phyloP scores from a whole-genome alignment of 2,329 filamentous ascomycete species.

The Ophioceras dolichostomum region DNA sequence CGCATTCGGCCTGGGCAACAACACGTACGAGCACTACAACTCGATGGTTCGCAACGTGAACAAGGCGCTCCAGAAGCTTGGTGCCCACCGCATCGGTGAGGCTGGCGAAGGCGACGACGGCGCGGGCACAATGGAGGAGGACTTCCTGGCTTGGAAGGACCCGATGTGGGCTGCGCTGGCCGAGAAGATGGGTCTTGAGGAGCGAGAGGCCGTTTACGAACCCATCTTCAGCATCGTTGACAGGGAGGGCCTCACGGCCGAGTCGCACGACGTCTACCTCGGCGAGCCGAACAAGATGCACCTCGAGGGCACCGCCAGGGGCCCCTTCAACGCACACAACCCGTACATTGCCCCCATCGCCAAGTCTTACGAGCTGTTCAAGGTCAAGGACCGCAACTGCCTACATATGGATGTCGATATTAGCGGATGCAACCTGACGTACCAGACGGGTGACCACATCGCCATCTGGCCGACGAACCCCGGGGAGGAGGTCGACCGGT shows the following conservation, averaged over 20 bases:
- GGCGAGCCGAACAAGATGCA: slow-evolving; percentile 96
- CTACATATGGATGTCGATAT: slow-evolving; percentile 93
- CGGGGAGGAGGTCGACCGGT: slow-evolving; percentile 81
- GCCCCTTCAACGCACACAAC: slow-evolving; percentile 92
- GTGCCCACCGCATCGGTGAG: slow-evolving; percentile 70
- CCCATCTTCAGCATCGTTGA: slow-evolving; percentile 78
- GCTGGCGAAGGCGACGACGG: slow-evolving; percentile 96
- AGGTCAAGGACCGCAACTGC: slow-evolving; percentile 82
- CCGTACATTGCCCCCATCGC: slow-evolving; percentile 90
- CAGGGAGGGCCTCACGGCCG: slow-evolving; percentile 57
- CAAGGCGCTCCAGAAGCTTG: slow-evolving; percentile 67
- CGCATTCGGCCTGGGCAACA: slow-evolving; percentile 93
- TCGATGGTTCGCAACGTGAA: slow-evolving; percentile 92
- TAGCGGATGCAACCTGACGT: slow-evolving; percentile 75
- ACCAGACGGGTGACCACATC: slow-evolving; percentile 95
- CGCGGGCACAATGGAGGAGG: slow-evolving; percentile 98
- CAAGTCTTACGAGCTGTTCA: slow-evolving; percentile 86
- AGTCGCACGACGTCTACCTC: slow-evolving; percentile 76
- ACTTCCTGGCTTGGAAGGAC: slow-evolving; percentile 98
- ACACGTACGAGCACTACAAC: slow-evolving; percentile 99
- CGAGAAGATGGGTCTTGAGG: slow-evolving; percentile 76
- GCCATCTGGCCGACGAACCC: slow-evolving; percentile 96
- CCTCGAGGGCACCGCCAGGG: slow-evolving; percentile 70
- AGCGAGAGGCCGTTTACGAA: slow-evolving; percentile 93
- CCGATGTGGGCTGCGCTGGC: slow-evolving; percentile 90